Evolutionary conservation across 441 rosid genomes (phyloP).

Genomic region (Bruguiera hainesii): DNA sequence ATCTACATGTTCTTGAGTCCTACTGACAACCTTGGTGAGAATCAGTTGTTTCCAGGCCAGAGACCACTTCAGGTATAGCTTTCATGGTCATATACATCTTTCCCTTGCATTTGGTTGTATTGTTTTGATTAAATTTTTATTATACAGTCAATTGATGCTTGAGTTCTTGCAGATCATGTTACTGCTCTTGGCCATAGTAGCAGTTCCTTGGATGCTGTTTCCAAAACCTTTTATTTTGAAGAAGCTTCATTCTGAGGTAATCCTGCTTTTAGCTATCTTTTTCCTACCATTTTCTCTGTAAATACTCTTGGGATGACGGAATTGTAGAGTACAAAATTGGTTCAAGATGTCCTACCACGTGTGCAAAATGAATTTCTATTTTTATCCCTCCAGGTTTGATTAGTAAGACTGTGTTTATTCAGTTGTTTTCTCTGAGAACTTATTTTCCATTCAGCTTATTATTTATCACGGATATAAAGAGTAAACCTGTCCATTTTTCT

Average conservation of each 20-base stretch:
- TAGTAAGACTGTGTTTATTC: too few species aligned
- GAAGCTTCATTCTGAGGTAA: constrained; percentile 84
- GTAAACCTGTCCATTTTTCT: too few species aligned
- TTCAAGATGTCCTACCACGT: too few species aligned
- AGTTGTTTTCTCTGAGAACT: too few species aligned
- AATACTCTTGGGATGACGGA: background rate
- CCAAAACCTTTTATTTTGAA: constrained; percentile 95
- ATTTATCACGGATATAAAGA: too few species aligned
- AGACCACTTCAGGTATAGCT: constrained; percentile 75
- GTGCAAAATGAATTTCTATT: too few species aligned
- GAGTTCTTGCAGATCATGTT: constrained; percentile 66
- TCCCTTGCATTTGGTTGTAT: constrained; percentile 5
- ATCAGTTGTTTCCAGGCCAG: constrained; percentile 93
- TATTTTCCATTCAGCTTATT: too few species aligned
- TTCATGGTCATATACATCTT: constrained; percentile 16
- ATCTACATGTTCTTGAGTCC: constrained; percentile 98
- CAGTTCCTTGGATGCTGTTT: constrained; percentile 99
- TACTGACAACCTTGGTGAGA: constrained; percentile 84
- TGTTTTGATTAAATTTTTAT: constrained; percentile 20
- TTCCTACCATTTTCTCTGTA: background rate
- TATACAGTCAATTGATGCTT: constrained; percentile 20
- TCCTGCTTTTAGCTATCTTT: constrained; percentile 10
- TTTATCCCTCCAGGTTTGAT: too few species aligned
- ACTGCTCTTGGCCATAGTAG: constrained; percentile 72
- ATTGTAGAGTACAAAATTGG: too few species aligned